Base-by-base conservation (phyloP, 148 eudicot species). In the Rhododendron ovatum region DNA sequence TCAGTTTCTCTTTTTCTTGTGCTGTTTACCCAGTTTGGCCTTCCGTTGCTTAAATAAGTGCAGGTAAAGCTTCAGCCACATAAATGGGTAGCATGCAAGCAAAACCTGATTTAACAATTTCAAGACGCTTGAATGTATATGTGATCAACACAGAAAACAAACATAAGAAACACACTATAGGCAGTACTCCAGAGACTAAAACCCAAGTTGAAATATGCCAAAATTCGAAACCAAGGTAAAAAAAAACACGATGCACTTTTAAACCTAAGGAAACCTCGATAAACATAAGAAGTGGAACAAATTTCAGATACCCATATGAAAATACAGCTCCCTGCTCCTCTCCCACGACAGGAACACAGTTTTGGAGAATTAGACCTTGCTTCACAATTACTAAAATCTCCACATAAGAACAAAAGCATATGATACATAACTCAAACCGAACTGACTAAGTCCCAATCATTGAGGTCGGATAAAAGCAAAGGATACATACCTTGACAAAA, bases 61-160 rank as follows among this genome's bases (percentile, higher is more conserved):
- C 86, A 95, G 89, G 92, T 96, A 94, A 73, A 96, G 94, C 89
- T 94, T 94, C 86, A 92, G 57, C 96, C 96, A 93, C 63, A 94
- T 84, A 84, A 94, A 67, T 3, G 98, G 99, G 85, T 95, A 96
- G 91, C 91, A 91, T 55, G 92, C 55, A 88, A 96, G 97, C 87
- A 95, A 80, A 82, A 77, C 94, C 98, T 96, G 90, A 84, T 35
- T 20, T 24, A n/a, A 82, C 20, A 80, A 84, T 24, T 80, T 12
- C 18, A 80, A 78, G 78, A 2, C 15, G 20, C 13, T 81, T 74
- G 12, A 51, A 69, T 0, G 47, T 37, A 28, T 50, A 2, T 11
- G 24, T 76, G 78, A 71, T 39, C 20, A 9, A 53, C 3, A 51
- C 8, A 2, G 35, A 74, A 84, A 45, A 75, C 9, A 63, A 37